Evolutionary conservation across 2,329 filamentous ascomycete species (phyloP).

Genomic region (Colletotrichum cereale): DNA sequence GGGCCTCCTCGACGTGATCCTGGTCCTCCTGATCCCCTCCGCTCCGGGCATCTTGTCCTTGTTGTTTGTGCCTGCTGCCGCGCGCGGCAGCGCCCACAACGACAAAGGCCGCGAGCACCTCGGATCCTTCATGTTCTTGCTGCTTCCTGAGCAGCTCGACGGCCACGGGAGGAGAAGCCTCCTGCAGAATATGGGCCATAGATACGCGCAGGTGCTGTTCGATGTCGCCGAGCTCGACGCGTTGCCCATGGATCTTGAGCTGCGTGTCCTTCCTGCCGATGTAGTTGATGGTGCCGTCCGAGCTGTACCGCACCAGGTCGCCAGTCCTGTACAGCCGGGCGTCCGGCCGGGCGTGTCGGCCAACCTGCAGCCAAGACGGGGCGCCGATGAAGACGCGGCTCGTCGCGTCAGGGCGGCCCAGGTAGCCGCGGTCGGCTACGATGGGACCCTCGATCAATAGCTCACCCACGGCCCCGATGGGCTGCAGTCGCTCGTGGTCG

Average conservation of each 20-base stretch:
- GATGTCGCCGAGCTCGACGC: slow-evolving; percentile 60
- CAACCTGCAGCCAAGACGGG: neutral
- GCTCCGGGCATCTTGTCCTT: neutral
- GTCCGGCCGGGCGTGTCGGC: neutral
- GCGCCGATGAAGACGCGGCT: neutral
- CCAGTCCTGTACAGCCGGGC: slow-evolving; percentile 53
- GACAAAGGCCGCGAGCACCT: slow-evolving; percentile 48
- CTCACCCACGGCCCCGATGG: slow-evolving; percentile 1
- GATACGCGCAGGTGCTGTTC: slow-evolving; percentile 42
- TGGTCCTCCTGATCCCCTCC: neutral
- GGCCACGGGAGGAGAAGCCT: slow-evolving; percentile 42
- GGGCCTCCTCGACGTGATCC: neutral
- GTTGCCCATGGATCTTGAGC: slow-evolving; percentile 59
- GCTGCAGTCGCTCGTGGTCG: neutral
- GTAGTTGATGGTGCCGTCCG: slow-evolving; percentile 51
- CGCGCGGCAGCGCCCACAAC: slow-evolving; percentile 40
- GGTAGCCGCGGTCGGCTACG: neutral
- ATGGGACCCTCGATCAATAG: slow-evolving; percentile 1
- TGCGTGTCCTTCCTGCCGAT: slow-evolving; percentile 58
- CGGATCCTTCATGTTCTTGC: slow-evolving; percentile 8
- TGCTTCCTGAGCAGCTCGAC: neutral
- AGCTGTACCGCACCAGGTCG: slow-evolving; percentile 51
- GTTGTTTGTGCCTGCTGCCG: slow-evolving; percentile 5
- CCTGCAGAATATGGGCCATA: slow-evolving; percentile 39
- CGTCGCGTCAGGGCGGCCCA: neutral